Percentiles rank a stretch among this genome's conserved stretches.
Evolutionary conservation across 164 flowering plant species (phyloP).

Genomic region (Annona cherimola): DNA sequence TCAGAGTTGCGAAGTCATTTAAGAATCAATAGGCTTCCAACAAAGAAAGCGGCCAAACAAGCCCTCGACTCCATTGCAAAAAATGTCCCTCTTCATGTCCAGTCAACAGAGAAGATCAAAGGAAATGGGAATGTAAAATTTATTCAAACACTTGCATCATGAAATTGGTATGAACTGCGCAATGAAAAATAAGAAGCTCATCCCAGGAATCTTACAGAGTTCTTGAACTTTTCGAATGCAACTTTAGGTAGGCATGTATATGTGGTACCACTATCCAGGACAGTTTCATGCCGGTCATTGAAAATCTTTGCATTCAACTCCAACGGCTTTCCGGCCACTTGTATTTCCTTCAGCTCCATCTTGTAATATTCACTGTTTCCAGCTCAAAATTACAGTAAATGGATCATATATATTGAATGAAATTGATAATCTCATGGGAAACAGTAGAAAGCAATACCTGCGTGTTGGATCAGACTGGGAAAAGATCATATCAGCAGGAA

Average conservation of each 20-base stretch:
- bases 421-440: constrained; percentile 15
- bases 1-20: too few species aligned
- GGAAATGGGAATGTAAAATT: too few species aligned
- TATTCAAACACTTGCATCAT: neutral
- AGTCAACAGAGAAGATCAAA: too few species aligned
- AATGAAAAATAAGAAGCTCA: constrained; percentile 2
- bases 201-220: constrained; percentile 61
- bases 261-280: constrained; percentile 97
- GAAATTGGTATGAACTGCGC: neutral
- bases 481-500: constrained; percentile 80
- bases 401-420: constrained; percentile 71
- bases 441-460: constrained; percentile 53
- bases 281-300: constrained; percentile 85
- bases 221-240: constrained; percentile 72
- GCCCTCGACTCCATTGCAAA: too few species aligned
- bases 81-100: too few species aligned
- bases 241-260: constrained; percentile 91
- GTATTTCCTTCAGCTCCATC: constrained; percentile 86
- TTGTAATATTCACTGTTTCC: constrained; percentile 99
- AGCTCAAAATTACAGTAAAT: constrained; percentile 98
- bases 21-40: too few species aligned
- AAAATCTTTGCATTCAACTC: constrained; percentile 60
- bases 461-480: constrained; percentile 68
- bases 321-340: constrained; percentile 81
- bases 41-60: too few species aligned